phyloP scores from a whole-genome alignment of 805 yeast genomes.

The Metschnikowia cerradonensis region DNA sequence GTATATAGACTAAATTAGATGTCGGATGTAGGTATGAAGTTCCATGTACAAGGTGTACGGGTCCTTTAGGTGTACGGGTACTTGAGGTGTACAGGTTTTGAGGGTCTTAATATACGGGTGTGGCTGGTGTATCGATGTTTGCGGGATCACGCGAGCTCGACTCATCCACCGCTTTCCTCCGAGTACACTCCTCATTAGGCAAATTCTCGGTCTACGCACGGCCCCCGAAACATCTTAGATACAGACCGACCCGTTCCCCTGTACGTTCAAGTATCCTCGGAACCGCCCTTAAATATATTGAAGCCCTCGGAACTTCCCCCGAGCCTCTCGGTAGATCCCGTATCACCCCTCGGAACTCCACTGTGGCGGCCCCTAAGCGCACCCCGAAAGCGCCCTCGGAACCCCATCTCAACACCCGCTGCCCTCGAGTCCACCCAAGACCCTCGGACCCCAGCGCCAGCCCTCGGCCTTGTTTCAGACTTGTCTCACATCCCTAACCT shows the following conservation, averaged over 20 bases:
- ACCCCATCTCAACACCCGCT: no score
- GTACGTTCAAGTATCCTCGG: neutral
- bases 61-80: neutral
- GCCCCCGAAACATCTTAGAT: neutral
- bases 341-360: neutral
- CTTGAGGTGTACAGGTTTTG: neutral
- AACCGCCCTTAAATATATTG: no score
- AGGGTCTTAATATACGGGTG: no score
- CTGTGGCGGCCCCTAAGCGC: no score
- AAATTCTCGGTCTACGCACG: conserved; percentile 2
- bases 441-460: neutral
- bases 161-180: neutral
- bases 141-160: neutral
- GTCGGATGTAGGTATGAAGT: no score
- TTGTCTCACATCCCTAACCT: neutral
- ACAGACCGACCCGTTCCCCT: no score
- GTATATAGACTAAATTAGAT: conserved; percentile 1
- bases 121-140: neutral
- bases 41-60: neutral
- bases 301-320: neutral
- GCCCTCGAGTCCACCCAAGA: no score
- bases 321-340: neutral
- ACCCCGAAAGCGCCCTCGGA: neutral
- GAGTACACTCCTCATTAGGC: conserved; percentile 2
- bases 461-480: neutral